Evolutionary conservation across 331 rosid species (phyloP).

Genomic region (Malus hybrid): DNA sequence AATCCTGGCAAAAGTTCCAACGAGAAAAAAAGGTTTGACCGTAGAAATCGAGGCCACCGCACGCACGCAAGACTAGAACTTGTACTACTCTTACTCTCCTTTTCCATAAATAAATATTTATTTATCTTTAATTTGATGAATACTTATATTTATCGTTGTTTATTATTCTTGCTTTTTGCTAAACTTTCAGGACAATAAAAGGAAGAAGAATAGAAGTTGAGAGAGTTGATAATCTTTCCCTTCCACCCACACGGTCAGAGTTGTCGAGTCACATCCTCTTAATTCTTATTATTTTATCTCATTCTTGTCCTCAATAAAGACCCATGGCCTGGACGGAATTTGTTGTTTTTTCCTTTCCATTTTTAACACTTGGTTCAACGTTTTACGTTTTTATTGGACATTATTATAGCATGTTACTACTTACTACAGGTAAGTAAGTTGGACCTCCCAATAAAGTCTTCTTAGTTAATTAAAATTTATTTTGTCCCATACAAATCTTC

Average conservation of each 20-base stretch:
- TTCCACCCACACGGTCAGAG: background rate
- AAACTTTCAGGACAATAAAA: background rate
- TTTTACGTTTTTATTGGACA: background rate
- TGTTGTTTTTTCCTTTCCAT: background rate
- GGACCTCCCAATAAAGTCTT: slow-evolving; percentile 2
- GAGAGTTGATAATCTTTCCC: background rate
- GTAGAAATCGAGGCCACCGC: slow-evolving; percentile 27
- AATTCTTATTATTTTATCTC: slow-evolving; percentile 4
- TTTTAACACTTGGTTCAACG: background rate
- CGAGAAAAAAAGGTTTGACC: slow-evolving; percentile 29
- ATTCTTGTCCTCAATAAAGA: background rate
- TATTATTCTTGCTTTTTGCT: background rate
- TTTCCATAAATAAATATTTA: background rate
- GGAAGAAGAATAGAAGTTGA: background rate
- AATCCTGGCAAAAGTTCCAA: background rate
- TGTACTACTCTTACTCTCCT: background rate
- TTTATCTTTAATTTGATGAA: background rate
- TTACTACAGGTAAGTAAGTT: background rate
- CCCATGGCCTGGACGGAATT: background rate
- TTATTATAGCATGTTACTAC: background rate
- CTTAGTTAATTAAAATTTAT: background rate
- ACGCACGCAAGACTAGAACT: slow-evolving; percentile 9
- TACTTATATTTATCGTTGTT: no score
- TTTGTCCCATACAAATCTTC: background rate
- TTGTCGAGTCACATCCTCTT: background rate